Evolutionary conservation across 2,329 filamentous ascomycete genomes (phyloP), one percentile per base, ranked within the genome.

Genomic region (Xylaria hypoxylon): DNA sequence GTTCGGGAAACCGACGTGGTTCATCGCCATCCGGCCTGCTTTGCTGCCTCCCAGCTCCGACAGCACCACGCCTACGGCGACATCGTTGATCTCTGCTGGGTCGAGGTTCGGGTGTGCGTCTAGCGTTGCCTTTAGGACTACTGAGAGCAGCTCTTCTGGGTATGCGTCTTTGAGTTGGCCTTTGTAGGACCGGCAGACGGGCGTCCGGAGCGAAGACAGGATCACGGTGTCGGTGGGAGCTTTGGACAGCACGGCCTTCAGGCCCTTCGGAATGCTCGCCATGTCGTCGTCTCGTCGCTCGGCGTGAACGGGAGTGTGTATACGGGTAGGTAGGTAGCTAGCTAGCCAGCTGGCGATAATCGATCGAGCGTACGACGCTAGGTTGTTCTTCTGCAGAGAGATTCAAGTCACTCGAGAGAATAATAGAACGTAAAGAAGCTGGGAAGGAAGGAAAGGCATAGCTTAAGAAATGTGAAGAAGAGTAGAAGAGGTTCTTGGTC

Each of bases 31-130:
- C 70, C 94, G 92, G 1, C 92, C 93, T 0, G 94, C 94, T 83
- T 97, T 97, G 72, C 88, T 90, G 64, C 94, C 94, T 71, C 94
- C 94, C 15, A 97, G 90, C 79, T 97, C 94, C 31, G 93, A 93
- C 61, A 97, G 89, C 4, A 97, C 94, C 38, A 93, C 94, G 71
- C 94, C 95, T 62, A 97, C 90, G 69, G 90, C 90, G 3, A 97
- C 88, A 76, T 97, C 95, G 73, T 96, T 85, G 70, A 95, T 89
- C 52, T 85, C 38, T 3, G 40, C 80, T 0, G 92, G 88, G 73
- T 92, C 87, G 67, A 96, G 87, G 72, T 89, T 88, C 1, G 93
- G 91, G 76, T 91, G 90, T 45, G 89, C 88, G 64, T 87, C 86
- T 58, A 94, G 85, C 0, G 92, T 94, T 22, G 91, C 91, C 65